Base-by-base conservation (phyloP, 495 filamentous ascomycete genomes). In the Podospora conica region DNA sequence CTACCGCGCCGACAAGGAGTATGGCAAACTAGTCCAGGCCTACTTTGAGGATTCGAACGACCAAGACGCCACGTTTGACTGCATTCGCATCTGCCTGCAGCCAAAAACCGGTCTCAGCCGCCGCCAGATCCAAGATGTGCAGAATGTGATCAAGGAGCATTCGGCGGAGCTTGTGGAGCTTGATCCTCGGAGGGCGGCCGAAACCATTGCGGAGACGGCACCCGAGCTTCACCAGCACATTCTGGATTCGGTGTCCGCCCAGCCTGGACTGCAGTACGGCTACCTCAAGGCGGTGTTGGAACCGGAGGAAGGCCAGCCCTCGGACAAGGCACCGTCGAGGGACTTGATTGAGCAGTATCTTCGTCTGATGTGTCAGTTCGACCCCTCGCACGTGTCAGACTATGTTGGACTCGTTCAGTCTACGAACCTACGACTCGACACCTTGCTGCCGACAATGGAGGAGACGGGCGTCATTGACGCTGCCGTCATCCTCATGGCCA, bases 401-500 rank as follows among this genome's bases (percentile, higher is more conserved):
- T 98, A 92, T 74, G 88, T 98, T 29, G 88, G 90, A 64, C 74
- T 86, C 7, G 81, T 97, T 12, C 89, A 90, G 63, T 88, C 91
- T 8, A 88, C 89, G 12, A 90, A 97, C 70, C 79, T 98, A 31
- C 85, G 88, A 12, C 83, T 98, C 0, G 90, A 92, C 21, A 85
- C 90, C 69, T 81, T 98, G 7, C 80, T 98, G 11, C 92, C 95
- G 4, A 85, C 87, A 1, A 91, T 98, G 81, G 95, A 98, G 74
- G 85, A 87, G 60, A 91, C 87, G 64, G 95, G 93, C 2, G 91
- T 92, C 18, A 86, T 98, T 53, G 96, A 98, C 79, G 95, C 94
- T 12, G 94, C 92, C 2, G 91, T 98, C 24, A 86, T 96, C 21
- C 82, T 98, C 10, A 90, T 98, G 81, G 91, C 93, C 56, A 84